A percentile compares a stretch with the other conserved stretches of the same genome.
phyloP scores from a whole-genome alignment of 225 moss, liverwort and hornwort species.

The Physcomitrellopsis africana region DNA sequence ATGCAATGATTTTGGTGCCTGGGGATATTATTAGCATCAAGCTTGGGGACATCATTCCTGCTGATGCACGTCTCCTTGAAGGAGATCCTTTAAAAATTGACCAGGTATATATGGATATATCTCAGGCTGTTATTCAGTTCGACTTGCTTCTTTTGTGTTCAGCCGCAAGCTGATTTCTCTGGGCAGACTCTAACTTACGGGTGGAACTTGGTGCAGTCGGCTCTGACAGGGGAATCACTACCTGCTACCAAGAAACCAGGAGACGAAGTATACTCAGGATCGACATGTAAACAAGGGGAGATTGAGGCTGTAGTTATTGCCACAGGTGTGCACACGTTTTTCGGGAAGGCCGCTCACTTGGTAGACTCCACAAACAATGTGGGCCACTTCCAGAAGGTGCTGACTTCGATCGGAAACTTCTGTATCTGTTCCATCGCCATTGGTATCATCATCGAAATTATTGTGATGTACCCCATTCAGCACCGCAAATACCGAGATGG shows the following conservation, averaged over 20 bases:
- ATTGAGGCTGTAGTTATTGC: conserved; percentile 72
- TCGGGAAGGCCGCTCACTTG: conserved; percentile 76
- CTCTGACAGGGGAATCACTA: conserved; percentile 59
- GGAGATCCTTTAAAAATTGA: conserved; percentile 61
- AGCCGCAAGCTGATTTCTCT: background rate
- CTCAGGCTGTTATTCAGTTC: background rate
- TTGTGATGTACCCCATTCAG: conserved; percentile 70
- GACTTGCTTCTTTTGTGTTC: no score
- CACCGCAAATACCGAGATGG: conserved; percentile 56
- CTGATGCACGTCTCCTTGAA: conserved; percentile 56
- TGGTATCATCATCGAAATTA: conserved; percentile 60
- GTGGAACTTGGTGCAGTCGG: conserved; percentile 40
- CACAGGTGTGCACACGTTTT: conserved; percentile 73
- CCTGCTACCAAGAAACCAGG: conserved; percentile 67
- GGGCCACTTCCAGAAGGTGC: conserved; percentile 74
- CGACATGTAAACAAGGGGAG: conserved; percentile 70
- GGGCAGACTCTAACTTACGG: background rate
- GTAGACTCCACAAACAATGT: conserved; percentile 75
- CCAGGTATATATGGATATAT: conserved; percentile 31
- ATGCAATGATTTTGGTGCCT: conserved; percentile 51
- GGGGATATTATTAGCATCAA: conserved; percentile 63
- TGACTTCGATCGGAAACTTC: conserved; percentile 69
- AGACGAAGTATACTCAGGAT: conserved; percentile 58
- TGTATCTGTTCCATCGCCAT: conserved; percentile 66
- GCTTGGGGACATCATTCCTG: conserved; percentile 60